These are phyloP conservation scores for Endothia cerciana DNA, from an alignment of 2,329 filamentous ascomycete species.

Conservation along the genomic window DNA sequence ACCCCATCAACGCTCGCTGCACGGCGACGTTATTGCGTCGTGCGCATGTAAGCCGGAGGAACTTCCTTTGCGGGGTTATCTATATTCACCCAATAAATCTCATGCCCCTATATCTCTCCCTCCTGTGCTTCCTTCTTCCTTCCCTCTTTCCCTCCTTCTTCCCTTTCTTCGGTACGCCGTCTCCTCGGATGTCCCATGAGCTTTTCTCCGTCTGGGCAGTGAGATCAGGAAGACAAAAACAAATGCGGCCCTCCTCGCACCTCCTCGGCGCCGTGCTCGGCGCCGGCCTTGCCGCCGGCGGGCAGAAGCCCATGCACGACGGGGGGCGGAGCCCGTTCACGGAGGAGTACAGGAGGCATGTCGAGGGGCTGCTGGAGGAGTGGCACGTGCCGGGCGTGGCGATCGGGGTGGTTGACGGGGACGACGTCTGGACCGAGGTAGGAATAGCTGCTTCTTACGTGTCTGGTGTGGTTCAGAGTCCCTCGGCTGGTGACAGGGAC, in stretches of 20 bases:
- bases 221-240: no score
- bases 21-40: neutral
- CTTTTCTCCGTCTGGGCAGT: no score
- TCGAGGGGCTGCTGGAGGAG: slow-evolving; percentile 38
- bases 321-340: slow-evolving; percentile 26
- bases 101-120: neutral
- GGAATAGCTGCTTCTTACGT: slow-evolving; percentile 18
- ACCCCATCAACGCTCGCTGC: neutral
- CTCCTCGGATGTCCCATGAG: no score
- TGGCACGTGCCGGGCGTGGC: slow-evolving; percentile 55
- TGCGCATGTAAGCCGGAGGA: neutral
- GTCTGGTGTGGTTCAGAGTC: neutral
- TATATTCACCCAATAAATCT: no score
- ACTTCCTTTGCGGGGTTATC: no score
- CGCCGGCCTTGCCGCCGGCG: neutral
- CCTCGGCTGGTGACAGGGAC: neutral
- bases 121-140: neutral
- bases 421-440: slow-evolving; percentile 46
- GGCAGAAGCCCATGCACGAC: slow-evolving; percentile 5
- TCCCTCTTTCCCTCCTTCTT: neutral
- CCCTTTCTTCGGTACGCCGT: neutral
- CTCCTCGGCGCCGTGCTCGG: neutral
- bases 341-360: slow-evolving; percentile 21
- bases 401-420: slow-evolving; percentile 51
- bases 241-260: neutral